Evolutionary conservation across 441 rosid genomes (phyloP), one percentile per base, ranked within the genome.

Genomic region (Populus hybrid): DNA sequence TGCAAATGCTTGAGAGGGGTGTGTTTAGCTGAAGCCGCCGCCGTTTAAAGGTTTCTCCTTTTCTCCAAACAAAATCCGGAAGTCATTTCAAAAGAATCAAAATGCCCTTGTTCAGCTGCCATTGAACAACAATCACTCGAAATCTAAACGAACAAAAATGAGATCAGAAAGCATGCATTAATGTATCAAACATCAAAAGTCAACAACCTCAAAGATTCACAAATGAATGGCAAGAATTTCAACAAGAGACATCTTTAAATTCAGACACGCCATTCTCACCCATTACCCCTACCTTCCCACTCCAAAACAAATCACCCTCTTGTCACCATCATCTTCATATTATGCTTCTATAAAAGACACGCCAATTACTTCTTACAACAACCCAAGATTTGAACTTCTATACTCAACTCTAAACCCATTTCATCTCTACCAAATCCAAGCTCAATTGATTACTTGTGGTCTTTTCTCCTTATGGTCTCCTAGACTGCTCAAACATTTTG

Each of bases 151-250:
- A 32, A 66, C 67, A 68, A 68, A 9, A 6, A 34, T 20, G 26
- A 75, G 67, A 63, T 32, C 32, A 36, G 10, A 30, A 42, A 69
- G 76, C 8, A 63, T 74, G 67, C 66, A 53, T 81, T 76, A 72
- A 80, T 84, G 86, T 80, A 80, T 72, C 46, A 36, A 42, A 68
- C 40, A 12, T 72, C 59, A 63, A 76, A 21, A 59, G 20, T 71
- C 61, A 9, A 70, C 38, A 69, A 36, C 66, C 30, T 11, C 23
- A 8, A 73, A 63, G 26, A 24, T 42, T 70, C 64, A 74, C 89
- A 85, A 81, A 87, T 90, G 94, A 87, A 90, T 90, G 94, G 92
- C 92, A 85, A 88, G 86, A 78, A 83, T 83, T 80, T 81, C 87
- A 75, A 84, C 82, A 20, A 89, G 86, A 77, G 82, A 82, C 30